These are phyloP conservation scores for Quercus gilva DNA, from an alignment of 306 rosid genomes.

Conservation along the genomic window DNA sequence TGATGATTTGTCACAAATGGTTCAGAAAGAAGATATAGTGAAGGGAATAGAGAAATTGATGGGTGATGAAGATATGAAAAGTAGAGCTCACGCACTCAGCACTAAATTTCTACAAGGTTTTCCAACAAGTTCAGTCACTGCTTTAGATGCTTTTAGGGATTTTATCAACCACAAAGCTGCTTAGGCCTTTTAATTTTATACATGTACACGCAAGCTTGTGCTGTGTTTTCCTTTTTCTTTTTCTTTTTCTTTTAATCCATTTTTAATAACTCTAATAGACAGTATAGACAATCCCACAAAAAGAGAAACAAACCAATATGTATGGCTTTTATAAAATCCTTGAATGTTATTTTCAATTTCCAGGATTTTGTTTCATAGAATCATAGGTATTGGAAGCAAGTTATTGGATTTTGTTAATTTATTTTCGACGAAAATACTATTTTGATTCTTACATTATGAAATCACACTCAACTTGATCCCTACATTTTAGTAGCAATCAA, in stretches of 20 bases:
- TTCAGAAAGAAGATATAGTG: conserved; percentile 37
- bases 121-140: conserved; percentile 40
- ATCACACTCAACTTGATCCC: accelerated
- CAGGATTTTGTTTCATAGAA: too few relatives aligned
- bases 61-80: conserved; percentile 38
- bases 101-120: conserved; percentile 45
- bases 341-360: too few relatives aligned
- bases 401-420: too few relatives aligned
- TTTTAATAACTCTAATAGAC: too few relatives aligned
- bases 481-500: too few relatives aligned
- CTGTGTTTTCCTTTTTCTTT: accelerated
- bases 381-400: too few relatives aligned
- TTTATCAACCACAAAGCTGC: not conserved
- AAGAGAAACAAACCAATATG: too few relatives aligned
- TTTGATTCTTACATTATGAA: too few relatives aligned
- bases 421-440: too few relatives aligned
- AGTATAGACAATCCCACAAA: too few relatives aligned
- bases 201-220: not conserved
- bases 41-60: conserved; percentile 46
- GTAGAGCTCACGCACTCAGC: conserved; percentile 23
- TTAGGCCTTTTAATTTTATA: not conserved
- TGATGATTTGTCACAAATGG: conserved; percentile 22
- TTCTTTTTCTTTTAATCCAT: too few relatives aligned
- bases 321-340: too few relatives aligned
- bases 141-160: conserved; percentile 45